These are phyloP conservation scores for Elaphomyces granulatus DNA, from an alignment of 495 filamentous ascomycete genomes.

Conservation along the genomic window DNA sequence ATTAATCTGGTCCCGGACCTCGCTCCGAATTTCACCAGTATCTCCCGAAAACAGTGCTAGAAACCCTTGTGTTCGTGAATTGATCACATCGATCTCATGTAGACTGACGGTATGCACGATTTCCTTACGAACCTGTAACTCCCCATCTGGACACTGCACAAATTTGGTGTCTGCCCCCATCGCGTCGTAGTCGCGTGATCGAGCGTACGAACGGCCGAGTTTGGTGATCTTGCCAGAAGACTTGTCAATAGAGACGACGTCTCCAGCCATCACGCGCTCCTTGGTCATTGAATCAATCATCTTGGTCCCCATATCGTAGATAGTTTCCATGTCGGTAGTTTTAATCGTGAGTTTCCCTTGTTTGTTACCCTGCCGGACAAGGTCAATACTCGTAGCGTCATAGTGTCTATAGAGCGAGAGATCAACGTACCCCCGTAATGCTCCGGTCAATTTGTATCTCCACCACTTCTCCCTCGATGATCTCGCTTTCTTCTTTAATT, in stretches of 20 bases:
- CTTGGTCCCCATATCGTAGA: slow-evolving; percentile 97
- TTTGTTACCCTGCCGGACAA: slow-evolving; percentile 52
- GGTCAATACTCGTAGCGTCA: slow-evolving; percentile 1
- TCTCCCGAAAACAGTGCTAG: slow-evolving; percentile 93
- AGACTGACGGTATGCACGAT: slow-evolving; percentile 92
- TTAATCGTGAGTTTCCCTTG: slow-evolving; percentile 99
- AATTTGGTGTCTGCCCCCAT: slow-evolving; percentile 99
- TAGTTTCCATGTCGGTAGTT: slow-evolving; percentile 98
- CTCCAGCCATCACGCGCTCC: slow-evolving; percentile 94
- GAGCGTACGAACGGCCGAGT: slow-evolving; percentile 80
- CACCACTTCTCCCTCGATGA: slow-evolving; percentile 97
- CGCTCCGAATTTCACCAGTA: slow-evolving; percentile 93
- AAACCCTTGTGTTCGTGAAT: slow-evolving; percentile 93
- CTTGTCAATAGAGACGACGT: slow-evolving; percentile 97
- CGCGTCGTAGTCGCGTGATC: slow-evolving; percentile 94
- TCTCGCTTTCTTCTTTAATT: slow-evolving; percentile 96
- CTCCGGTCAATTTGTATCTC: slow-evolving; percentile 98
- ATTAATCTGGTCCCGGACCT: slow-evolving; percentile 97
- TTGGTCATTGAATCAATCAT: slow-evolving; percentile 99
- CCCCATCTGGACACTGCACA: slow-evolving; percentile 94
- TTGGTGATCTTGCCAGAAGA: slow-evolving; percentile 96
- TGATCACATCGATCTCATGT: slow-evolving; percentile 99
- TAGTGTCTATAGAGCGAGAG: no score
- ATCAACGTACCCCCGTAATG: slow-evolving; percentile 69
- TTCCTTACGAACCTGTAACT: slow-evolving; percentile 93